phyloP scores from a whole-genome alignment of 805 yeast genomes.

The Candida schatavii region DNA sequence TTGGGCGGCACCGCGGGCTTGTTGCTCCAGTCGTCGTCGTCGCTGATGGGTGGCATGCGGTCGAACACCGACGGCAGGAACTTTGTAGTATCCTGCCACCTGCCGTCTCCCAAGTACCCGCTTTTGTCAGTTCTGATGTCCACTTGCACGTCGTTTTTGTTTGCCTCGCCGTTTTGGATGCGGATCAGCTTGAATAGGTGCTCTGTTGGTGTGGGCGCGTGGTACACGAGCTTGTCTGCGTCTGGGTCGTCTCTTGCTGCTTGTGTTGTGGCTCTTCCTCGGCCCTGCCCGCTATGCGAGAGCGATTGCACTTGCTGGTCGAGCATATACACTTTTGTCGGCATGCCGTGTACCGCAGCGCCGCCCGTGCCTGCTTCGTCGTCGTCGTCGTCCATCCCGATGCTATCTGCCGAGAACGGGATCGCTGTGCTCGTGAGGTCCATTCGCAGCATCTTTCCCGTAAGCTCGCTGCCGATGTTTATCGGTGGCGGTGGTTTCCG shows the following conservation, averaged over 20 bases:
- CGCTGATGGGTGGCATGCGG: conserved; percentile 17
- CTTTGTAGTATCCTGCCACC: conserved; percentile 13
- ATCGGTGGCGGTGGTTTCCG: conserved; percentile 7
- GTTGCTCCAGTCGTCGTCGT: conserved; percentile 13
- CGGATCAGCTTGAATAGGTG: conserved; percentile 25
- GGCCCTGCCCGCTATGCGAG: conserved; percentile 15
- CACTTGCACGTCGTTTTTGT: conserved; percentile 19
- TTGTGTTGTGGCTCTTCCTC: conserved; percentile 9
- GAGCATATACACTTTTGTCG: conserved; percentile 35
- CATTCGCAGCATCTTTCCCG: background rate
- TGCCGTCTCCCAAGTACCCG: conserved; percentile 43
- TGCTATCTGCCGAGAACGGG: conserved; percentile 44
- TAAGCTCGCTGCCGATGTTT: background rate
- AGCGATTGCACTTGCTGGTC: conserved; percentile 33
- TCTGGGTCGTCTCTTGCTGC: conserved; percentile 16
- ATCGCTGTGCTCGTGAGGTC: conserved; percentile 18
- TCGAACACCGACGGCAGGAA: conserved; percentile 38
- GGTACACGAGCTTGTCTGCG: conserved; percentile 31
- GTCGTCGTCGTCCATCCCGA: conserved; percentile 30
- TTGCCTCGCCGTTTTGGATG: conserved; percentile 19
- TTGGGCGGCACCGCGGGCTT: conserved; percentile 46
- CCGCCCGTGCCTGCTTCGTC: too few species aligned
- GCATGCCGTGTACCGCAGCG: too few species aligned
- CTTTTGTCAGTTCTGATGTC: conserved; percentile 31
- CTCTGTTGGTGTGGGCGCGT: conserved; percentile 50